phyloP scores from a whole-genome alignment of 1,139 yeast genomes.

The Zygotorulaspora mrakii region DNA sequence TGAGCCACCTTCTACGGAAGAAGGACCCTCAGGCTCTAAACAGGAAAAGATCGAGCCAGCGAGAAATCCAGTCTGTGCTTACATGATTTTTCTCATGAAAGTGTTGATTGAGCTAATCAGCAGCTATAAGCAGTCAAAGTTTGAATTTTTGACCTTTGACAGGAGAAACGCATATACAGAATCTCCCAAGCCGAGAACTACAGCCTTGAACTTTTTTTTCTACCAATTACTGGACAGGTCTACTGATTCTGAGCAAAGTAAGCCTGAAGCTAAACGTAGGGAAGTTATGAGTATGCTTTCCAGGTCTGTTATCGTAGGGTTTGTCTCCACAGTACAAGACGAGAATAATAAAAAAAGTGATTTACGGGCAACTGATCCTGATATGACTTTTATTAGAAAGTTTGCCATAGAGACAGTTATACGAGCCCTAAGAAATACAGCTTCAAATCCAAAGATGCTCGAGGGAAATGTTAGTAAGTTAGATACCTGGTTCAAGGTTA shows the following conservation, averaged over 20 bases:
- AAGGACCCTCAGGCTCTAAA: constrained; percentile 30
- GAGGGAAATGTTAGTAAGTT: constrained; percentile 32
- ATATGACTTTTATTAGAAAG: constrained; percentile 67
- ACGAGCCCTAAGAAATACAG: constrained; percentile 40
- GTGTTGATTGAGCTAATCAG: constrained; percentile 66
- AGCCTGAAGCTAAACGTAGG: constrained; percentile 37
- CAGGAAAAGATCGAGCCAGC: constrained; percentile 38
- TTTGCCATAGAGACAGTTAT: constrained; percentile 69
- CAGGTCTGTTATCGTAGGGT: constrained; percentile 49
- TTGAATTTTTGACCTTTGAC: constrained; percentile 76
- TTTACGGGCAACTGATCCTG: constrained; percentile 57
- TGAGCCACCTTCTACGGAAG: constrained; percentile 34
- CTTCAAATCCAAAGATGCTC: constrained; percentile 26
- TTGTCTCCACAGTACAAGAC: constrained; percentile 53
- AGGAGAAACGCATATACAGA: constrained; percentile 47
- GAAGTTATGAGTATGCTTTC: constrained; percentile 40
- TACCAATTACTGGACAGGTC: constrained; percentile 69
- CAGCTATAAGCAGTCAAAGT: constrained; percentile 76
- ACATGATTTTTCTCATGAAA: constrained; percentile 66
- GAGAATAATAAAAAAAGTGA: constrained; percentile 43
- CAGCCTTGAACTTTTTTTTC: constrained; percentile 71
- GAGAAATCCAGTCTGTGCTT: constrained; percentile 52
- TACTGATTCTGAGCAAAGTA: constrained; percentile 38
- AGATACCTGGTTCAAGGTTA: constrained; percentile 34
- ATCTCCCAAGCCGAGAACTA: constrained; percentile 58